A percentile compares a stretch with the other conserved stretches of the same genome.
Evolutionary conservation across 768 basidiomycete species (phyloP).

Genomic region (Boletus coccyginus): DNA sequence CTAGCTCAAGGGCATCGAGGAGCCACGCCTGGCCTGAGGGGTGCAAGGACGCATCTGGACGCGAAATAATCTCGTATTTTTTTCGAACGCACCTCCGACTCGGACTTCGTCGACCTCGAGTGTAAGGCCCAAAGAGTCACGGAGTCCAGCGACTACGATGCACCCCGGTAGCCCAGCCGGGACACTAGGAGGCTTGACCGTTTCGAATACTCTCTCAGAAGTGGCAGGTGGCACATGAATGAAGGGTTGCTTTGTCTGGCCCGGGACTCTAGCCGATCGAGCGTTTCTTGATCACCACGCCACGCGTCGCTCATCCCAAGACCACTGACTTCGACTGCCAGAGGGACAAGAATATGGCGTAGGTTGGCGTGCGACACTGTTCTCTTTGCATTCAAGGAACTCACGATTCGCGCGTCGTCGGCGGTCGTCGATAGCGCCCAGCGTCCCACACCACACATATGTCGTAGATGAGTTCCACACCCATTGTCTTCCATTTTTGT

Average conservation of each 20-base stretch:
- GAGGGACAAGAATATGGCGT: background rate
- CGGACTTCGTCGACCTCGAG: too few species aligned
- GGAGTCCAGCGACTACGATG: too few species aligned
- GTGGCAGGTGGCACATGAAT: background rate
- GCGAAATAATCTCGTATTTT: too few species aligned
- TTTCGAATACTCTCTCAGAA: background rate
- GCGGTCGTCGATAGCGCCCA: background rate
- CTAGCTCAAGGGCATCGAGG: too few species aligned
- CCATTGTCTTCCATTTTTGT: conserved; percentile 8
- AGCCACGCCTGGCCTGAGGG: too few species aligned
- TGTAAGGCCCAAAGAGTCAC: too few species aligned
- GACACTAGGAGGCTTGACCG: background rate
- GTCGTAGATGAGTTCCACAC: conserved; percentile 3
- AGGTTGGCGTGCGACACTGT: background rate
- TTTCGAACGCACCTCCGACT: too few species aligned
- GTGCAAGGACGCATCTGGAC: too few species aligned
- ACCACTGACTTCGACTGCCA: background rate
- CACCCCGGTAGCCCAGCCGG: too few species aligned
- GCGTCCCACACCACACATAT: background rate
- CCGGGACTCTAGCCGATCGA: background rate
- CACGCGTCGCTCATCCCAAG: background rate
- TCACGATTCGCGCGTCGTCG: background rate
- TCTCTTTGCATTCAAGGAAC: background rate
- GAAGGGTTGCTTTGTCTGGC: background rate
- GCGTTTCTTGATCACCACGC: background rate